Base-by-base conservation (phyloP, 805 yeast species). In the Candida sanyiensis region DNA sequence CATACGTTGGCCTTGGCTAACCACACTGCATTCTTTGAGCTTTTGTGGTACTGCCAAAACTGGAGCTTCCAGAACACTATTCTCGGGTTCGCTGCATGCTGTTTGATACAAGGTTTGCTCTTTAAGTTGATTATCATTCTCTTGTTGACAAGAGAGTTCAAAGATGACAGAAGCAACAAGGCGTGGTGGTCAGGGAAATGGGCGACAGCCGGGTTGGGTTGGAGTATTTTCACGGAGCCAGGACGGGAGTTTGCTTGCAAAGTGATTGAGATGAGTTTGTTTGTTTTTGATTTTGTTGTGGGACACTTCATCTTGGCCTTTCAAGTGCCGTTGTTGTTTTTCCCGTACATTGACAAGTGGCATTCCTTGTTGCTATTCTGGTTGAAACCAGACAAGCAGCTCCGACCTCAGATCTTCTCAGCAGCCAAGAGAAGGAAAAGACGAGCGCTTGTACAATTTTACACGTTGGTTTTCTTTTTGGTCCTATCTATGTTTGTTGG, bases 171-270 rank as follows among this genome's bases (percentile, higher is more conserved):
- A 38, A 57, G 78, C 0, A 82, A 78, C 47, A 61, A 66, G 34
- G 80, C 86, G 0, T 77, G 83, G 83, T 78, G 84, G 83, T 73
- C 83, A 2, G 84, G 85, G 0, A 72, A 69, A 46, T 79, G 85
- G 85, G 43, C 72, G 6, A 65, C 67, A 1, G 64, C 80, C 0
- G 78, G 75, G 0, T 56, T 78, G 8, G 81, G 83, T 0, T 70
- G 74, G 72, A 58, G 67, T 31, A 58, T 70, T 0, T 41, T 78
- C 7, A 66, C 78, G 2, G 83, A 77, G 40, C 83, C 83, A 4
- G 43, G 66, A 3, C 58, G 84, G 45, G 85, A 78, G 49, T 72
- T 61, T 39, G 39, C 74, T 11, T 77, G 83, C 53, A 79, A 79
- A 51, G 55, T 69, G 6, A 63, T 68, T 18, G 86, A 79, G 46